These are phyloP conservation scores for Trichophaea hybrida DNA, from an alignment of 2,329 filamentous ascomycete species.

Conservation along the genomic window DNA sequence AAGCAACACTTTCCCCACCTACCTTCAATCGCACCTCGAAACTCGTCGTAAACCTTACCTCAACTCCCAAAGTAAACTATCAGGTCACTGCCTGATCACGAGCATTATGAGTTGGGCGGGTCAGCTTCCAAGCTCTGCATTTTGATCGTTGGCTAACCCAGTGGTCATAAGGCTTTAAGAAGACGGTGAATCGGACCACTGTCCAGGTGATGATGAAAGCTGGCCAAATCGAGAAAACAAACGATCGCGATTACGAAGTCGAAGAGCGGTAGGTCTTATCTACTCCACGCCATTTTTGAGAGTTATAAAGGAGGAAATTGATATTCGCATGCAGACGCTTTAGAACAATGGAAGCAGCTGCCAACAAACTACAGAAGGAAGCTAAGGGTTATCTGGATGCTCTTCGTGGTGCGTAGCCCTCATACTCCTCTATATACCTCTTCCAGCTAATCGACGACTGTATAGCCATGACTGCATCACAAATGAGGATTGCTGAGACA, in stretches of 20 bases:
- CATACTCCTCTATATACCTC: neutral
- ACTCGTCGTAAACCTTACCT: no score
- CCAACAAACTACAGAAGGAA: constrained; percentile 85
- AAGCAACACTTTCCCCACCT: no score
- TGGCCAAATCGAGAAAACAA: constrained; percentile 95
- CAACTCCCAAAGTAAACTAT: no score
- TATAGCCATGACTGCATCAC: constrained; percentile 90
- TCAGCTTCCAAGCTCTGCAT: no score
- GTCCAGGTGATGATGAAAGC: constrained; percentile 99
- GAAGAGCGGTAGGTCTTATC: constrained; percentile 56
- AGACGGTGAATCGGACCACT: constrained; percentile 95
- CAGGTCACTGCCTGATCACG: no score
- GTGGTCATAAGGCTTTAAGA: constrained; percentile 55
- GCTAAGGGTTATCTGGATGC: constrained; percentile 97
- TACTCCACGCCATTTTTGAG: neutral
- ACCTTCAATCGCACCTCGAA: no score
- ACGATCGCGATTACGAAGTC: constrained; percentile 96
- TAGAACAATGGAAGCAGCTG: constrained; percentile 91
- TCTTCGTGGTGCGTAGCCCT: constrained; percentile 50
- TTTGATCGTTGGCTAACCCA: no score
- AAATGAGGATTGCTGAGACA: constrained; percentile 98
- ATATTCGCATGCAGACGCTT: constrained; percentile 52
- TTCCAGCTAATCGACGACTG: neutral
- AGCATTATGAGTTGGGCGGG: no score
- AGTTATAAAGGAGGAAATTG: neutral